Conservation (phyloP, 805 yeast species). For the Teunomyces aglyptinius region DNA sequence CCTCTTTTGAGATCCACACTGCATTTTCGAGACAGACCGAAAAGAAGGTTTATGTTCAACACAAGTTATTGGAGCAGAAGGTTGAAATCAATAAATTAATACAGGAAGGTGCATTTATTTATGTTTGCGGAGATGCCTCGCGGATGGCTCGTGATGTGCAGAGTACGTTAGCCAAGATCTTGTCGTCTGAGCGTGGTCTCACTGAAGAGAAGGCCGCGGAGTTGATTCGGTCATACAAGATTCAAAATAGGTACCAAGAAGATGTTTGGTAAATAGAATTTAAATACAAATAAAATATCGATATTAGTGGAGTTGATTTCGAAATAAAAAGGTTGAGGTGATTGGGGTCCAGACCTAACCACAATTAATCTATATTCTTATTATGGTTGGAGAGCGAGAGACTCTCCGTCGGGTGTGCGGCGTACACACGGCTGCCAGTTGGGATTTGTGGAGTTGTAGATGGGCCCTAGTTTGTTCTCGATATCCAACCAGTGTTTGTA, state of each 20-base stretch:
- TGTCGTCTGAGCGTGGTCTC: constrained; percentile 62
- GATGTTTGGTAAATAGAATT: constrained; percentile 79
- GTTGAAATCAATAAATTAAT: constrained; percentile 55
- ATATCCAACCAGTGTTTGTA: constrained; percentile 46
- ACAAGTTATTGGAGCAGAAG: constrained; percentile 57
- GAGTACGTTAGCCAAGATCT: constrained; percentile 58
- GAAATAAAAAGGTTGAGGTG: not conserved
- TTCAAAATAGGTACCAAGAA: constrained; percentile 89
- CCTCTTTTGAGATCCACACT: constrained; percentile 65
- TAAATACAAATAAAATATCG: not conserved
- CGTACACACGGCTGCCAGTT: constrained; percentile 30
- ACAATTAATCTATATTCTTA: not conserved
- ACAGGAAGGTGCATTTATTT: constrained; percentile 74
- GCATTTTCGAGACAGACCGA: constrained; percentile 81
- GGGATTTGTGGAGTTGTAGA: constrained; percentile 30
- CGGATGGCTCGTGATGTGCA: constrained; percentile 95
- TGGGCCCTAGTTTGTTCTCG: constrained; percentile 36
- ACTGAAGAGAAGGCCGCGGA: constrained; percentile 69
- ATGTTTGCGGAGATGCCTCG: constrained; percentile 97
- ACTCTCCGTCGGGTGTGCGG: constrained; percentile 7
- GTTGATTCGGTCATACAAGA: constrained; percentile 71
- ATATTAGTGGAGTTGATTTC: not conserved
- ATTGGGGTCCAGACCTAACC: not conserved
- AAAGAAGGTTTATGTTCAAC: constrained; percentile 78
- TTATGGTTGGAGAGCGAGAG: not conserved